Evolutionary conservation across 768 basidiomycete species (phyloP), one percentile per base, ranked within the genome.

Genomic region (Amylocystis lapponica): DNA sequence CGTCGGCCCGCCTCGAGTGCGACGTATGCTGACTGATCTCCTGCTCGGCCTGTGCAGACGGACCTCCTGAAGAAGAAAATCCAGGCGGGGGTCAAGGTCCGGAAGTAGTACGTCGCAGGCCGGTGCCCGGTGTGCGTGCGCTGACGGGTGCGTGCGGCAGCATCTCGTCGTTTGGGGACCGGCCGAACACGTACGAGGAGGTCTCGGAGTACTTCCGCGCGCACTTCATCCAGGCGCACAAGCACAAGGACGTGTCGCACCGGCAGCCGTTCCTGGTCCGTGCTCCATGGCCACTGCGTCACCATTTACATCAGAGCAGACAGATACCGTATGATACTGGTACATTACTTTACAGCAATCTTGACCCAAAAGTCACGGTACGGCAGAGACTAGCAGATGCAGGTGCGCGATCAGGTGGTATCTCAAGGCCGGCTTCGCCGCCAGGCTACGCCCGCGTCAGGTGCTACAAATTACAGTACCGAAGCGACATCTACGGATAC

Each of bases 171-270:
- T 89, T 82, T 50, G 84, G 83, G 21, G 80, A 86, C 49, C 78
- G 87, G 30, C 63, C 76, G n/a, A 90, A 91, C 58, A 83, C 83
- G 54, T 88, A 81, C 54, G 84, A 89, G 45, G 78, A 81, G 4
- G 85, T 87, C 17, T 79, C 87, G 32, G 79, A 84, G 56, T 91
- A 91, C 64, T 91, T 92, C 76, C 82, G 85, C 9, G 83, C 86
- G 27, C 89, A 91, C 54, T 92, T 92, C 66, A 66, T 86, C 47
- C 86, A 91, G 61, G 81, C 86, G 14, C 86, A 89, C 59, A 68
- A 80, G 53, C 75, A 76, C 50, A 90, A 86, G 46, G 87, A 89
- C 51, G 81, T 87, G 53, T 83, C 84, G 52, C 75, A 79, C 31
- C 77, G 87, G 39, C 83, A 85, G n/a, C 65, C 90, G 2, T 91